Conservation (phyloP, 2,329 filamentous ascomycete genomes). For the Xylariaceae sp. region DNA sequence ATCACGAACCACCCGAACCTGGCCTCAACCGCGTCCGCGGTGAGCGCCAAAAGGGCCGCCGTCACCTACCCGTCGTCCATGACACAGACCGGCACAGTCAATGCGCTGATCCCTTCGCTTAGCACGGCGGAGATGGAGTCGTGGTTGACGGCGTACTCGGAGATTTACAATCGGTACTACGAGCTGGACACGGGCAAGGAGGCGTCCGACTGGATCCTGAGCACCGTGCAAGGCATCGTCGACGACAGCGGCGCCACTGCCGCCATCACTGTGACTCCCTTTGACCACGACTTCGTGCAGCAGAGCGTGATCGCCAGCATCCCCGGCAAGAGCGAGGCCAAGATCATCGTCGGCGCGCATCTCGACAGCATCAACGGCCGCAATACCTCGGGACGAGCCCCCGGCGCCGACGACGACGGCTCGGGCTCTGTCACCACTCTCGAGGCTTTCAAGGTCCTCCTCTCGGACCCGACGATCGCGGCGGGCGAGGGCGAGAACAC, state of each 20-base stretch:
- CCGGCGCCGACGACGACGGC: conserved; percentile 73
- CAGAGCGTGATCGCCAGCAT: conserved; percentile 77
- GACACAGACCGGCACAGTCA: conserved; percentile 52
- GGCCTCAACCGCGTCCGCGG: conserved; percentile 34
- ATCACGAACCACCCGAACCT: conserved; percentile 62
- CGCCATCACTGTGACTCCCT: conserved; percentile 59
- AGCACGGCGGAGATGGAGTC: conserved; percentile 61
- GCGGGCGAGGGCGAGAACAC: conserved; percentile 65
- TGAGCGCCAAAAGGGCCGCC: conserved; percentile 29
- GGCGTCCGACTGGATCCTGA: conserved; percentile 70
- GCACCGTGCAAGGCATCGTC: conserved; percentile 60
- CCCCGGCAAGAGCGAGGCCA: conserved; percentile 67
- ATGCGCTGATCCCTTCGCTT: conserved; percentile 53
- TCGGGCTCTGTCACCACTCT: conserved; percentile 76
- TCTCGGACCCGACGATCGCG: conserved; percentile 58
- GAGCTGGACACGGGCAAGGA: conserved; percentile 61
- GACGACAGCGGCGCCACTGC: conserved; percentile 53
- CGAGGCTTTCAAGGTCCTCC: conserved; percentile 68
- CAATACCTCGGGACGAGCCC: conserved; percentile 65
- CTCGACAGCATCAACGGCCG: conserved; percentile 79
- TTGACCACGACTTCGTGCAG: conserved; percentile 70
- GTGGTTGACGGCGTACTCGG: conserved; percentile 62
- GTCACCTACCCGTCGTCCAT: conserved; percentile 53
- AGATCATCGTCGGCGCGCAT: conserved; percentile 73
- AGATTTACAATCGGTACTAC: conserved; percentile 66